phyloP scores from a whole-genome alignment of 768 basidiomycete species.

The Rhodotorula sphaerocarpa region DNA sequence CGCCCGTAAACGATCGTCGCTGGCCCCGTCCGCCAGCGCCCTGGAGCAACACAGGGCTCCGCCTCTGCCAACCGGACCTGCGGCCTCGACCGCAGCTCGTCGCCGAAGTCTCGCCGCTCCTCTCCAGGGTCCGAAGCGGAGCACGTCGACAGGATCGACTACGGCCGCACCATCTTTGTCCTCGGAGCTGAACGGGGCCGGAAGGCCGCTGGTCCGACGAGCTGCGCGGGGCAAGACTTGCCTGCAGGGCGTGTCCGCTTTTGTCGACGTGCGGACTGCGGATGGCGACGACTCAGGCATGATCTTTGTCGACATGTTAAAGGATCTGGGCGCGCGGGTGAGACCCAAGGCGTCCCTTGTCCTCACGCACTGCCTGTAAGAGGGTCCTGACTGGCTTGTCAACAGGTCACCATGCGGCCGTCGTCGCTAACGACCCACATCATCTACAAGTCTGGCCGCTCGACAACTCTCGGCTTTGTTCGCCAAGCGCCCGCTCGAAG shows the following conservation, averaged over 20 bases:
- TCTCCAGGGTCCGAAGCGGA: too few species aligned
- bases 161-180: too few species aligned
- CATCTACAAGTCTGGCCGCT: slow-evolving; percentile 71
- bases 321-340: slow-evolving; percentile 70
- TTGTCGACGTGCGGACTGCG: slow-evolving; percentile 69
- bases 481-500: slow-evolving; percentile 42
- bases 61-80: too few species aligned
- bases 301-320: slow-evolving; percentile 75
- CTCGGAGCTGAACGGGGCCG: too few species aligned
- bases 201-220: too few species aligned
- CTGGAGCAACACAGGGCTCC: too few species aligned
- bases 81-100: too few species aligned
- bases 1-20: too few species aligned
- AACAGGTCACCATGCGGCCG: slow-evolving; percentile 61
- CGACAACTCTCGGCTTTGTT: slow-evolving; percentile 65
- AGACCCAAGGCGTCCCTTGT: slow-evolving; percentile 35
- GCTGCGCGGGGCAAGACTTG: slow-evolving; percentile 41
- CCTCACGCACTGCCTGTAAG: background rate
- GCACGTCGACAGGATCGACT: too few species aligned
- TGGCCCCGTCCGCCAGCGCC: too few species aligned
- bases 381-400: too few species aligned
- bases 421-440: slow-evolving; percentile 58
- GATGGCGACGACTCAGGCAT: slow-evolving; percentile 72
- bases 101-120: too few species aligned
- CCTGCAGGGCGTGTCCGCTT: slow-evolving; percentile 66